A percentile compares a stretch with the other conserved stretches of the same genome.
These are phyloP conservation scores for Prototheca cutis DNA, from an alignment of 163 green algal species.

Conservation along the genomic window DNA sequence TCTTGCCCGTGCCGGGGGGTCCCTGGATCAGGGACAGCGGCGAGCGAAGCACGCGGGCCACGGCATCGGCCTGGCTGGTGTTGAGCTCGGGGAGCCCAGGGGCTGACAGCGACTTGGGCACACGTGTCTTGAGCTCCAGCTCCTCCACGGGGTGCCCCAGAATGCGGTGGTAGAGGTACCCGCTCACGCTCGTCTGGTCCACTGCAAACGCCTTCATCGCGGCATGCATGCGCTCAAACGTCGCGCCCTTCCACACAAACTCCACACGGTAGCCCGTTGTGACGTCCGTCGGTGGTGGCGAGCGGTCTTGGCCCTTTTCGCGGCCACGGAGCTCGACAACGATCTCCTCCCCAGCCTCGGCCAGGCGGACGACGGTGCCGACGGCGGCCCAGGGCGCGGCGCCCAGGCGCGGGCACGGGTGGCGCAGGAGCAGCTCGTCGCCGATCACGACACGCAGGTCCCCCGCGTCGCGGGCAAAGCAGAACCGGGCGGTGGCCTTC, in stretches of 20 bases:
- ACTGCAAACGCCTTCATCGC: constrained; percentile 80
- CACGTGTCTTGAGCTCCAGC: constrained; percentile 19
- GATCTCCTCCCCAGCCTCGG: constrained; percentile 57
- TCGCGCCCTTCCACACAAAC: constrained; percentile 87
- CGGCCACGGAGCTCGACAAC: constrained; percentile 46
- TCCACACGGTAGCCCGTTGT: constrained; percentile 78
- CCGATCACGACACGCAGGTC: constrained; percentile 64
- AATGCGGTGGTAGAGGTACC: constrained; percentile 85
- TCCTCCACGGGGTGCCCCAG: constrained; percentile 66
- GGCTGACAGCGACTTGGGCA: constrained; percentile 40
- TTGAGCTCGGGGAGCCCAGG: constrained; percentile 92
- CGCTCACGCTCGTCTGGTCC: constrained; percentile 60
- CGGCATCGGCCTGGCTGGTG: constrained; percentile 70
- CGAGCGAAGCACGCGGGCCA: constrained; percentile 66
- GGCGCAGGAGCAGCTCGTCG: constrained; percentile 81
- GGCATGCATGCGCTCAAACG: constrained; percentile 83
- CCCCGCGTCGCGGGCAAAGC: constrained; percentile 62
- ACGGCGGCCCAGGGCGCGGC: constrained; percentile 41
- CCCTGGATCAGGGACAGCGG: constrained; percentile 84
- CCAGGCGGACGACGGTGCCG: constrained; percentile 48
- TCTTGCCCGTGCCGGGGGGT: constrained; percentile 88
- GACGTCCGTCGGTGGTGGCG: constrained; percentile 32
- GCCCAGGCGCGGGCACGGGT: constrained; percentile 42
- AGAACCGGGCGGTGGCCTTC: constrained; percentile 76
- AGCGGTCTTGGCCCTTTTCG: constrained; percentile 14